phyloP scores from a whole-genome alignment of 148 eudicot genomes.

The Rhododendron williamsianum region DNA sequence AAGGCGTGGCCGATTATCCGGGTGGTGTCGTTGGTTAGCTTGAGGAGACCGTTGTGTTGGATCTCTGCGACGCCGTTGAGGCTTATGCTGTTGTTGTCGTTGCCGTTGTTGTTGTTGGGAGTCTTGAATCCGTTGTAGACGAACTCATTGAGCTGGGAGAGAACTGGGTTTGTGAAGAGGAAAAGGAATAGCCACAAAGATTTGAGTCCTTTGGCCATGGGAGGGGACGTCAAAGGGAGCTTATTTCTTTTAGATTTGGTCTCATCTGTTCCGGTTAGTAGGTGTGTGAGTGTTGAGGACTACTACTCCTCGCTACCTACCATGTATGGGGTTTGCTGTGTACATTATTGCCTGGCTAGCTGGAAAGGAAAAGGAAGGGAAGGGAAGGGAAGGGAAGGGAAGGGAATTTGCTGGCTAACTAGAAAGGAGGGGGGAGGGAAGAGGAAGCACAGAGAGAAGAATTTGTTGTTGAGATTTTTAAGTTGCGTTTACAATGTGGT shows the following conservation, averaged over 20 bases:
- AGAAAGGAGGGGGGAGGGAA: too few relatives aligned
- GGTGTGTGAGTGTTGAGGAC: too few relatives aligned
- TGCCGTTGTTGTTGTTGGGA: conserved; percentile 23
- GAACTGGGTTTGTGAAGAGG: conserved; percentile 23
- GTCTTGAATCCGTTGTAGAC: conserved; percentile 52
- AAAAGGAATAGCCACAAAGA: conserved; percentile 25
- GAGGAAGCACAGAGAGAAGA: background rate
- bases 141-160: conserved; percentile 40
- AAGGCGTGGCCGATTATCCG: conserved; percentile 68
- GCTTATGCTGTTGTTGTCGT: conserved; percentile 33
- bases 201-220: conserved; percentile 18
- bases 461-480: too few relatives aligned
- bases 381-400: too few relatives aligned
- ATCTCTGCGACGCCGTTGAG: conserved; percentile 49
- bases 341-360: background rate
- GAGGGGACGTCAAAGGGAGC: background rate
- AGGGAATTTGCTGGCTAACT: background rate
- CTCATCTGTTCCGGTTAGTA: background rate
- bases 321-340: background rate
- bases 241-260: background rate
- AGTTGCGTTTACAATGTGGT: background rate
- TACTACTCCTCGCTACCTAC: background rate
- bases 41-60: conserved; percentile 41
- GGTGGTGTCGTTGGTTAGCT: conserved; percentile 44
- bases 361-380: too few relatives aligned